Evolutionary conservation across 2,329 filamentous ascomycete genomes (phyloP).

Genomic region (Fusarium torreyae): DNA sequence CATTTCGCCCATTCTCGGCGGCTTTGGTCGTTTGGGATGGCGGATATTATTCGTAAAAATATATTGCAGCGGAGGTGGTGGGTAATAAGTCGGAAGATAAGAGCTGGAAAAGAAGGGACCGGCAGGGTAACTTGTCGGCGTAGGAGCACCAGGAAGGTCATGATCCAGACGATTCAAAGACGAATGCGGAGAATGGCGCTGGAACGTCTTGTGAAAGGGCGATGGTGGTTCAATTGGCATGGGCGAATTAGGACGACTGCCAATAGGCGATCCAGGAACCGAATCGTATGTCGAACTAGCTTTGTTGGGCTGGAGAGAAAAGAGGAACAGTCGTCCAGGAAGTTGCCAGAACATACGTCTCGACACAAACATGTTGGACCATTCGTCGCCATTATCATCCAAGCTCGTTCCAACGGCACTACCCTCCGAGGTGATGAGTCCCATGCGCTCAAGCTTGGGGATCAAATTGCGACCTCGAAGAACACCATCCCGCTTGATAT

Average conservation of each 20-base stretch:
- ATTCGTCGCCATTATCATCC: slow-evolving; percentile 75
- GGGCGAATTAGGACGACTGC: slow-evolving; percentile 69
- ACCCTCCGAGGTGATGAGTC: slow-evolving; percentile 82
- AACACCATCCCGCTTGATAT: slow-evolving; percentile 88
- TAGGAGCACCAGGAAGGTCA: slow-evolving; percentile 59
- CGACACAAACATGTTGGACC: slow-evolving; percentile 86
- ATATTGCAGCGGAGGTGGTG: slow-evolving; percentile 86
- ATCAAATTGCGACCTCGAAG: slow-evolving; percentile 86
- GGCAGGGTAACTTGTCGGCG: slow-evolving; percentile 61
- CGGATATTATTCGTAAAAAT: slow-evolving; percentile 82
- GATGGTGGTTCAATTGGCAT: slow-evolving; percentile 52
- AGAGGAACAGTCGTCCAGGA: slow-evolving; percentile 88
- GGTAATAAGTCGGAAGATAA: slow-evolving; percentile 92
- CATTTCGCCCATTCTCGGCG: slow-evolving; percentile 88
- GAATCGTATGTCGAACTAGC: slow-evolving; percentile 48
- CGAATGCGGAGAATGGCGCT: slow-evolving; percentile 50
- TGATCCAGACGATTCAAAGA: slow-evolving; percentile 48
- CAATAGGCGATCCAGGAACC: slow-evolving; percentile 66
- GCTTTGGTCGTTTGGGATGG: slow-evolving; percentile 90
- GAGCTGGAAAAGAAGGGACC: slow-evolving; percentile 87
- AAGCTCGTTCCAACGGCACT: slow-evolving; percentile 79
- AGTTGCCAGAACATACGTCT: slow-evolving; percentile 92
- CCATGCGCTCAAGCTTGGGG: slow-evolving; percentile 94
- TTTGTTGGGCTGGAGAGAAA: slow-evolving; percentile 78
- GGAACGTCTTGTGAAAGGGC: slow-evolving; percentile 42